Percentiles rank a stretch among this genome's conserved stretches.
Evolutionary conservation across 2,329 filamentous ascomycete species (phyloP).

Genomic region (Xylariaceae sp.): DNA sequence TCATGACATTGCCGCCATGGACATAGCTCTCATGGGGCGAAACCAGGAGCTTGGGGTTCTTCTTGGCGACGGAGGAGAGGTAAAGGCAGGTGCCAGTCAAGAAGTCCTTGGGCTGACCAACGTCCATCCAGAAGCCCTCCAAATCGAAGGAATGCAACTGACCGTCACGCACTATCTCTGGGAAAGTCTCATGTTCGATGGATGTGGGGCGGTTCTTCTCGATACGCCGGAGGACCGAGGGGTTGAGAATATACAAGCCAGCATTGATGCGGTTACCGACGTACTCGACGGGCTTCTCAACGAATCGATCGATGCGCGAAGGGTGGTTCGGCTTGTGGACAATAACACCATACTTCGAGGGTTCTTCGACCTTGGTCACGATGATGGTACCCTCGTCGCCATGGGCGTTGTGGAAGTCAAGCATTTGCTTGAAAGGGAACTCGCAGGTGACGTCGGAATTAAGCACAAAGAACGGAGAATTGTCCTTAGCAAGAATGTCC

Average conservation of each 20-base stretch:
- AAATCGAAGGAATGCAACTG: conserved; percentile 94
- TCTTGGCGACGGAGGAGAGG: conserved; percentile 87
- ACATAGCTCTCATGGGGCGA: conserved; percentile 72
- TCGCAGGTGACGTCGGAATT: conserved; percentile 99
- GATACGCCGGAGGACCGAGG: conserved; percentile 82
- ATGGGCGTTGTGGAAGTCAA: conserved; percentile 86
- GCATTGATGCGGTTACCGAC: conserved; percentile 98
- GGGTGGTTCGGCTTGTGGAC: conserved; percentile 93
- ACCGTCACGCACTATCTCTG: conserved; percentile 81
- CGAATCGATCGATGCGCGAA: conserved; percentile 93
- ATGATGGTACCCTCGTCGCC: conserved; percentile 96
- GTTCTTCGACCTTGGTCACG: conserved; percentile 98
- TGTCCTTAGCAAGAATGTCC: conserved; percentile 85
- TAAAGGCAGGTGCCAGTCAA: conserved; percentile 93
- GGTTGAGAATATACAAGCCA: conserved; percentile 97
- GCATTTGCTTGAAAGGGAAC: conserved; percentile 86
- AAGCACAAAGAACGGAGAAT: conserved; percentile 93
- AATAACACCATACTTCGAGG: conserved; percentile 96
- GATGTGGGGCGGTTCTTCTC: conserved; percentile 86
- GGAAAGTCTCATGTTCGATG: conserved; percentile 99
- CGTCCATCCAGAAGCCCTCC: conserved; percentile 99
- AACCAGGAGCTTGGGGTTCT: conserved; percentile 76
- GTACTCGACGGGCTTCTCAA: conserved; percentile 98
- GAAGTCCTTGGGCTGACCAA: conserved; percentile 98
- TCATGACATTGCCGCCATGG: conserved; percentile 90